Conservation (phyloP, 495 filamentous ascomycete species). For the Apodospora peruviana region DNA sequence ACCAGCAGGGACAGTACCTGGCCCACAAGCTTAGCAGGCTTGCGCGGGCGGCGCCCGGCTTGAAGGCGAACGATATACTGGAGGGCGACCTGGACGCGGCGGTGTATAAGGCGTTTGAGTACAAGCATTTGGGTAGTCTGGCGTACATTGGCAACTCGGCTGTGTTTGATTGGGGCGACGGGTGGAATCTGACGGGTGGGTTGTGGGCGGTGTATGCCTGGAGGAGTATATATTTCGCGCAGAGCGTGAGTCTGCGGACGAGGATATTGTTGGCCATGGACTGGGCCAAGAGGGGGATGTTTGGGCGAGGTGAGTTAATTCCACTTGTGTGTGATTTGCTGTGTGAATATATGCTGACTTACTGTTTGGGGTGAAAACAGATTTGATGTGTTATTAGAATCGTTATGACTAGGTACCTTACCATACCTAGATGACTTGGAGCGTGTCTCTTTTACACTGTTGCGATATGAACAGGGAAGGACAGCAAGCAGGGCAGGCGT, state of each 20-base stretch:
- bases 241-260: conserved; percentile 92
- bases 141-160: conserved; percentile 97
- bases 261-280: conserved; percentile 93
- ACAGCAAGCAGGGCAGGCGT: too few relatives aligned
- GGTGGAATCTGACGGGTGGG: conserved; percentile 75
- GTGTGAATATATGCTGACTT: background rate
- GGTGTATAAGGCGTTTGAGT: conserved; percentile 94
- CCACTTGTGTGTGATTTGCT: background rate
- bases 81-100: conserved; percentile 91
- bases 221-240: conserved; percentile 94
- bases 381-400: conserved; percentile 2
- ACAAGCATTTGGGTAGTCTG: conserved; percentile 83
- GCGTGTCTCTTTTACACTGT: too few relatives aligned
- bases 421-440: too few relatives aligned
- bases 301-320: conserved; percentile 79
- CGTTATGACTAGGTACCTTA: too few relatives aligned
- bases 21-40: conserved; percentile 93
- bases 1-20: conserved; percentile 94
- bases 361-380: background rate
- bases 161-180: conserved; percentile 76
- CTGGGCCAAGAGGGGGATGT: conserved; percentile 91
- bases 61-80: conserved; percentile 70
- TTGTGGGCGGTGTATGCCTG: conserved; percentile 94
- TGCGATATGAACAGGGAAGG: too few relatives aligned
- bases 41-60: conserved; percentile 69